Base-by-base conservation (phyloP, 1,139 yeast genomes). In the Scheffersomyces cryptocercus region DNA sequence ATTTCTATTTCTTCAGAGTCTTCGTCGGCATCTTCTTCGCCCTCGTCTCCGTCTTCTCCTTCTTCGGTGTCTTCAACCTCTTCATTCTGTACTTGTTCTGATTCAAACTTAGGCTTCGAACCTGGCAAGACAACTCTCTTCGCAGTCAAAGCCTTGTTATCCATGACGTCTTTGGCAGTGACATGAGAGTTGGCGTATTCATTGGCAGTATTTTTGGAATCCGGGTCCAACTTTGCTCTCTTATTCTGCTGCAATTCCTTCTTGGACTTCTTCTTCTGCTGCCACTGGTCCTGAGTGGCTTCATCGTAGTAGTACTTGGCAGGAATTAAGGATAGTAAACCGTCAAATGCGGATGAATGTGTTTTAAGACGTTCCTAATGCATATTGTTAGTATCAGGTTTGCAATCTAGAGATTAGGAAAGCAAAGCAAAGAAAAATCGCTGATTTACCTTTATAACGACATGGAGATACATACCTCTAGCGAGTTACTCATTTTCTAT, bases 271-370 rank as follows among this genome's bases (percentile, higher is more conserved):
- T 88, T 87, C 69, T 84, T 87, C 55, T 85, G 85, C 54, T 84
- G 84, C 97, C 98, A 91, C 66, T 91, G 98, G 45, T 85, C 85
- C 58, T 85, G 84, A 3, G 85, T 75, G 36, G 86, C 88, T 51
- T 81, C 87, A 59, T 82, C 88, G 61, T 88, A 89, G 62, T 91
- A 91, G 59, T 86, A 89, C 60, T 90, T 89, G 8, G 97, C 96
- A 7, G 99, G 98, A 47, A 93, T 90, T 61, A 93, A 73, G 16
- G 97, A 88, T 49, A 93, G 72, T 45, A 93, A 73, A 35, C 97
- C 97, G 61, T 88, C 91, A 64, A 93, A 91, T 6, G 97, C 95
- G 46, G 84, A 76, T 14, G 97, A 86, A 60, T 89, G 95, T 40
- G 85, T 82, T 64, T 84, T 82, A 53, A 90, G 77, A 55, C 97